phyloP scores from a whole-genome alignment of 305 asterid genomes.

The Rubia occidens region DNA sequence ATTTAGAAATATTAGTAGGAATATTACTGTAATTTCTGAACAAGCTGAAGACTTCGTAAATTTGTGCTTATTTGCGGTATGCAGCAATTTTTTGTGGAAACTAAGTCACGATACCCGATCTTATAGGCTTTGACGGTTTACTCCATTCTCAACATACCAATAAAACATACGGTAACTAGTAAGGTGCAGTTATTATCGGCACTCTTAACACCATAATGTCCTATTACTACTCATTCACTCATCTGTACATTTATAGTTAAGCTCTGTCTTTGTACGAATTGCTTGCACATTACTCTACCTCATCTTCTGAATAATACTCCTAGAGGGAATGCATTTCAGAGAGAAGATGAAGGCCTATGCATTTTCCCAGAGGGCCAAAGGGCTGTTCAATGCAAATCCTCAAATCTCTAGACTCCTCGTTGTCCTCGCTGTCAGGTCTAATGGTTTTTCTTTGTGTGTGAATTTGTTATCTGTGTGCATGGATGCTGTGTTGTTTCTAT shows the following conservation, averaged over 20 bases:
- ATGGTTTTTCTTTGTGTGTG: neutral
- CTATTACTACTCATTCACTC: neutral
- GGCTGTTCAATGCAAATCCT: constrained; percentile 15
- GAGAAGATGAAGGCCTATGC: constrained; percentile 17
- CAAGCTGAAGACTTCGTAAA: neutral
- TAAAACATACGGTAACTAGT: neutral
- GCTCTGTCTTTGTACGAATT: neutral
- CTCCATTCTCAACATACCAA: neutral
- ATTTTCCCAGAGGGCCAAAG: constrained; percentile 20
- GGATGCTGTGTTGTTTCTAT: neutral
- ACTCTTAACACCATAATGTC: neutral
- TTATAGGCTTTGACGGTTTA: neutral
- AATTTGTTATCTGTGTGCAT: neutral
- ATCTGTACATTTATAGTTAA: neutral
- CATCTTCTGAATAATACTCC: neutral
- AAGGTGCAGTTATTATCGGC: neutral
- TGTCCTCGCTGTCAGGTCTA: constrained; percentile 23
- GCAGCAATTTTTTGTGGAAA: neutral
- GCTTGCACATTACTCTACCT: neutral
- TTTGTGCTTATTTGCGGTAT: neutral
- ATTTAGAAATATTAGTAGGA: neutral
- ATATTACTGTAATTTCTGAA: no score
- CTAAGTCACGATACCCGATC: neutral
- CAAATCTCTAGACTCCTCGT: constrained; percentile 18
- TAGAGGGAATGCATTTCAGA: neutral